A percentile compares a stretch with the other conserved stretches of the same genome.
Evolutionary conservation across 2,329 filamentous ascomycete genomes (phyloP).

Genomic region (Huntiella decipiens): DNA sequence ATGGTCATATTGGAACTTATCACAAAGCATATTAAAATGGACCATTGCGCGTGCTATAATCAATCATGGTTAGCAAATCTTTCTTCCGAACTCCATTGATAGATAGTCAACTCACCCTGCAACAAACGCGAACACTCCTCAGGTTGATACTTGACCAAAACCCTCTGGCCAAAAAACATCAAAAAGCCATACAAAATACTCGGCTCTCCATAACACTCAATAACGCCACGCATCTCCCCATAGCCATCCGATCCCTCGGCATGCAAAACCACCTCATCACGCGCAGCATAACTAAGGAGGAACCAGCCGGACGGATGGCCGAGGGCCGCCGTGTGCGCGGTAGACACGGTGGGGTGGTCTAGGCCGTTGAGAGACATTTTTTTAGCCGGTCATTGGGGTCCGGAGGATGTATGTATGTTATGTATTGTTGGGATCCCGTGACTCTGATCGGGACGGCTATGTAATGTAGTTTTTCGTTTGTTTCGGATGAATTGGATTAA

Average conservation of each 20-base stretch:
- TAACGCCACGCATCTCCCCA: constrained; percentile 59
- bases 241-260: constrained; percentile 64
- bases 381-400: neutral
- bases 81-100: neutral
- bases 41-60: constrained; percentile 61
- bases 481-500: too few relatives aligned
- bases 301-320: constrained; percentile 93
- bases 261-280: constrained; percentile 72
- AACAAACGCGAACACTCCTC: constrained; percentile 78
- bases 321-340: constrained; percentile 64
- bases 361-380: constrained; percentile 90
- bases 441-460: too few relatives aligned
- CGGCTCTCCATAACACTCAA: constrained; percentile 61
- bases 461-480: too few relatives aligned
- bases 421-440: too few relatives aligned
- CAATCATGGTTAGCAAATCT: neutral
- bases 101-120: constrained; percentile 48
- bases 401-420: too few relatives aligned
- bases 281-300: constrained; percentile 72
- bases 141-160: constrained; percentile 82
- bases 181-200: constrained; percentile 86
- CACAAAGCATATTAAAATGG: constrained; percentile 47
- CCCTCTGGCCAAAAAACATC: constrained; percentile 72
- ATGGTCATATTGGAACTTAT: constrained; percentile 71
- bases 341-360: constrained; percentile 60